Conservation (phyloP, 352 stramenopile genomes). For the Bremia lactucae region DNA sequence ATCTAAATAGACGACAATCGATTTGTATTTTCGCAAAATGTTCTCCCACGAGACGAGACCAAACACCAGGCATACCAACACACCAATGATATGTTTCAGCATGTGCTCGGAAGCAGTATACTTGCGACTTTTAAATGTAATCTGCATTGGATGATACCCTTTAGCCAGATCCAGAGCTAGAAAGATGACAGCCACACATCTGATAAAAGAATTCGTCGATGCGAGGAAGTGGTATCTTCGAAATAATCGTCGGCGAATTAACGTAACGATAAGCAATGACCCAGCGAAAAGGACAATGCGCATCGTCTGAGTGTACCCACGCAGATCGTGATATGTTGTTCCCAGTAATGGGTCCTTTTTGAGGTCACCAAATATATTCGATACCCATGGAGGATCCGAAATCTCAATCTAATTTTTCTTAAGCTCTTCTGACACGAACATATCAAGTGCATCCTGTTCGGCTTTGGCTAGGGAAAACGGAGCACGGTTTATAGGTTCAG, state of each 20-base stretch:
- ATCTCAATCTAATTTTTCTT: background rate
- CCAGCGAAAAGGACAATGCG: background rate
- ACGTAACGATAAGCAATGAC: slow-evolving; percentile 1
- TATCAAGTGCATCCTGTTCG: background rate
- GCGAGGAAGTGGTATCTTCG: background rate
- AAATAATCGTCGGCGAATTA: background rate
- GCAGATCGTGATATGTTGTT: background rate
- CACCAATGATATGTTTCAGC: slow-evolving; percentile 3
- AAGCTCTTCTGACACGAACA: background rate
- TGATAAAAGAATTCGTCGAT: slow-evolving; percentile 1
- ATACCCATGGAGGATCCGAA: background rate
- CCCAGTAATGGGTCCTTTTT: background rate
- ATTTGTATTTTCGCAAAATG: background rate
- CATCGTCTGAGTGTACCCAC: background rate
- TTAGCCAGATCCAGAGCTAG: background rate
- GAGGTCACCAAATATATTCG: background rate
- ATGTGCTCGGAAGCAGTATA: background rate
- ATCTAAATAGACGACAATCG: slow-evolving; percentile 4
- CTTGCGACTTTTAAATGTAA: background rate
- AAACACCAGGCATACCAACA: slow-evolving; percentile 4
- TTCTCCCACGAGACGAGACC: background rate
- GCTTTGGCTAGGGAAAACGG: background rate
- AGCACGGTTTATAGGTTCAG: background rate
- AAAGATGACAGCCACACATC: background rate
- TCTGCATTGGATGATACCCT: slow-evolving; percentile 6